A percentile compares a stretch with the other conserved stretches of the same genome.
Conservation (phyloP, 768 basidiomycete species). For the Fibroporia radiculosa region DNA sequence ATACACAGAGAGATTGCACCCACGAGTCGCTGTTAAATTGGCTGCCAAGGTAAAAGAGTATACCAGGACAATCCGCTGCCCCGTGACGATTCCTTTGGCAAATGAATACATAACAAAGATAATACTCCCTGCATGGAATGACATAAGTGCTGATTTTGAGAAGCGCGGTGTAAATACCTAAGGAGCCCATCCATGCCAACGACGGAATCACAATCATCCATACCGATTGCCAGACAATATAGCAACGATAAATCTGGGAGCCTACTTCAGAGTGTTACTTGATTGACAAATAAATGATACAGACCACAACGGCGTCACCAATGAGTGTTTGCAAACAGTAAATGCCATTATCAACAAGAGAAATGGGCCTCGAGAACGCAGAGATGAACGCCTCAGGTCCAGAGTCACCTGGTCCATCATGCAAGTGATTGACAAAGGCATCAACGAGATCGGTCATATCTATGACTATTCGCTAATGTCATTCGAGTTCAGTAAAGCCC, state of each 20-base stretch:
- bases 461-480: not conserved
- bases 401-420: not conserved
- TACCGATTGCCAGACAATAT: not conserved
- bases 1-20: not conserved
- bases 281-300: not conserved
- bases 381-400: not conserved
- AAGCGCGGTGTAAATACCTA: not conserved
- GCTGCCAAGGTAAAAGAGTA: conserved; percentile 1
- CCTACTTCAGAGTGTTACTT: too few relatives aligned
- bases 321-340: not conserved
- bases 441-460: not conserved
- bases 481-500: too few relatives aligned
- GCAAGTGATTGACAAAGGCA: not conserved
- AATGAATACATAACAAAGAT: not conserved
- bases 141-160: too few relatives aligned
- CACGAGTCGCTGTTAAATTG: not conserved
- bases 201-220: not conserved
- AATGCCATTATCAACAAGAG: not conserved
- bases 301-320: not conserved
- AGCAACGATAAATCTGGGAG: conserved; percentile 1
- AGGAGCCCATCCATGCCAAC: not conserved
- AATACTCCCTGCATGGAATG: not conserved
- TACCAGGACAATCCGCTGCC: not conserved
- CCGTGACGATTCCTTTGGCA: not conserved
- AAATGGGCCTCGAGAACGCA: not conserved